Conservation (phyloP, 1,284 basidiomycete species). For the Xerocomus minutiporus region DNA sequence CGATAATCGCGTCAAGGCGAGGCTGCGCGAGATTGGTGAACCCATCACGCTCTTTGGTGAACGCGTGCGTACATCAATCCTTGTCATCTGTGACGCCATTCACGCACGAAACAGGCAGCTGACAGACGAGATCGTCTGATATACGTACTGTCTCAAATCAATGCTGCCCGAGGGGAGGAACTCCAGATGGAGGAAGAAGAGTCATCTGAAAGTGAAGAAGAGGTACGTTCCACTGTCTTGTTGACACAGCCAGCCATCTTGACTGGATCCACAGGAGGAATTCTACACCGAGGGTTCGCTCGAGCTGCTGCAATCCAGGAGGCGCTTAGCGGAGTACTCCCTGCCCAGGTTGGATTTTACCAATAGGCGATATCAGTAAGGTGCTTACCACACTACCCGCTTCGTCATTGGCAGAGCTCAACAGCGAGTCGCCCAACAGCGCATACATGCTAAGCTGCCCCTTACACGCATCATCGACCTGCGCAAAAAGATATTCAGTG, state of each 20-base stretch:
- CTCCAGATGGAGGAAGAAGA: constrained; percentile 67
- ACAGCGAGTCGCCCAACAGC: constrained; percentile 85
- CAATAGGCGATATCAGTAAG: constrained; percentile 53
- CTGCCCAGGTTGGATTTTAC: constrained; percentile 81
- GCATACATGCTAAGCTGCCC: constrained; percentile 82
- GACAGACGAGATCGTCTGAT: constrained; percentile 92
- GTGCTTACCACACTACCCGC: constrained; percentile 64
- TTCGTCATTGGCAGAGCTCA: constrained; percentile 72
- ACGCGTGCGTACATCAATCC: constrained; percentile 56
- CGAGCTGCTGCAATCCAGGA: constrained; percentile 79
- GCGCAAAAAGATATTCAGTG: constrained; percentile 82
- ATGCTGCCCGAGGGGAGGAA: constrained; percentile 73
- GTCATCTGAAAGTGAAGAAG: constrained; percentile 68
- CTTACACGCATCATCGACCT: constrained; percentile 87
- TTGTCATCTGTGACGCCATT: constrained; percentile 15
- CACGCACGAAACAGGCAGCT: constrained; percentile 53
- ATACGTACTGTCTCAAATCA: constrained; percentile 86
- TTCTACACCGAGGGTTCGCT: constrained; percentile 93
- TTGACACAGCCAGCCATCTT: not conserved
- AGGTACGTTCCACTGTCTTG: constrained; percentile 44
- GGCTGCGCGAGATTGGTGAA: constrained; percentile 89
- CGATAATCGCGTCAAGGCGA: constrained; percentile 85
- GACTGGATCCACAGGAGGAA: constrained; percentile 60
- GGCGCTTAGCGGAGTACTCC: constrained; percentile 86
- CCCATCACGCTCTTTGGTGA: constrained; percentile 98